Conservation (phyloP, 2,329 filamentous ascomycete genomes). For the Lojkania enalia region DNA sequence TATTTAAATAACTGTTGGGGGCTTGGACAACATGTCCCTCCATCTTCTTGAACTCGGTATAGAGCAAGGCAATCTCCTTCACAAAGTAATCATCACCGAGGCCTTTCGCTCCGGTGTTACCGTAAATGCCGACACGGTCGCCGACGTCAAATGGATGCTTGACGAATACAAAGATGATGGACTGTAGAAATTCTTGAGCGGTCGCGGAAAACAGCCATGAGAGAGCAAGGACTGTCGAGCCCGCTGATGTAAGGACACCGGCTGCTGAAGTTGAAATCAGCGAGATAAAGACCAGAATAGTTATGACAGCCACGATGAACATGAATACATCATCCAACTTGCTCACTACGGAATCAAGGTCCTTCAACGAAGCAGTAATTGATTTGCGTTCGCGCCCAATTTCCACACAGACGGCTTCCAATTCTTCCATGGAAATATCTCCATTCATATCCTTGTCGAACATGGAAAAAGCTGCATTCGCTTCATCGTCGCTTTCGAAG, state of each 20-base stretch:
- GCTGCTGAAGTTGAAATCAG: slow-evolving; percentile 90
- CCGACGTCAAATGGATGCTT: slow-evolving; percentile 98
- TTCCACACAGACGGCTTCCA: slow-evolving; percentile 91
- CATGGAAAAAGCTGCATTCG: slow-evolving; percentile 84
- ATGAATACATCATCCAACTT: slow-evolving; percentile 89
- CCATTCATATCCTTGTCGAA: slow-evolving; percentile 97
- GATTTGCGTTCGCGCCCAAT: slow-evolving; percentile 94
- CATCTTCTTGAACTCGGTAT: slow-evolving; percentile 99
- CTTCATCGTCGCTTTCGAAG: slow-evolving; percentile 82
- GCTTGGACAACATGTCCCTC: slow-evolving; percentile 95
- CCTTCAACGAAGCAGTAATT: slow-evolving; percentile 91
- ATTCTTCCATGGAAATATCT: slow-evolving; percentile 92
- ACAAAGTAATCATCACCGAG: slow-evolving; percentile 94
- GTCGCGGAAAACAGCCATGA: slow-evolving; percentile 93
- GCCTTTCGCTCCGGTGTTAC: slow-evolving; percentile 77
- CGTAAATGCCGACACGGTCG: slow-evolving; percentile 88
- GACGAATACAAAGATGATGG: slow-evolving; percentile 92
- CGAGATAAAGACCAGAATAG: slow-evolving; percentile 83
- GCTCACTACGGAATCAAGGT: slow-evolving; percentile 88
- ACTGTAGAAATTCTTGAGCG: slow-evolving; percentile 92
- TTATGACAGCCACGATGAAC: slow-evolving; percentile 80
- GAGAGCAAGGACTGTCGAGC: slow-evolving; percentile 82
- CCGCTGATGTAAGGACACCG: slow-evolving; percentile 84
- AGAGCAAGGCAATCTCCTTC: slow-evolving; percentile 88
- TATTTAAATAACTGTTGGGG: slow-evolving; percentile 91